A percentile compares a stretch with the other conserved stretches of the same genome.
phyloP scores from a whole-genome alignment of 129 eudicot species.

The Artemisia argyi region DNA sequence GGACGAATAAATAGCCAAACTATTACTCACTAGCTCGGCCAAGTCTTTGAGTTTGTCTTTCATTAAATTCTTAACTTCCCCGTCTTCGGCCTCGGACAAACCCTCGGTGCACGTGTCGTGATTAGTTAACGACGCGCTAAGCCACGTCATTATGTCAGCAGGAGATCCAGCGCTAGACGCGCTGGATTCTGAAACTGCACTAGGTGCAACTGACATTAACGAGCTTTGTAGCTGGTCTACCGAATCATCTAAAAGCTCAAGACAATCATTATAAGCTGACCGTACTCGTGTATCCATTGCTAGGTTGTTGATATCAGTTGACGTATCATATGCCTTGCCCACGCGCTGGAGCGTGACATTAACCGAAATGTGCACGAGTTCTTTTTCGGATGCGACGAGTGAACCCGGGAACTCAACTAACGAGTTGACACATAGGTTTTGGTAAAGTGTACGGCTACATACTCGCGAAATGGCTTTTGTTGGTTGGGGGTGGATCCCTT shows the following conservation, averaged over 20 bases:
- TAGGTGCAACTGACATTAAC: slow-evolving; percentile 43
- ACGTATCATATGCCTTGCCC: slow-evolving; percentile 48
- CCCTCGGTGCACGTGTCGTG: slow-evolving; percentile 92
- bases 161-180: slow-evolving; percentile 21
- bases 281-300: slow-evolving; percentile 56
- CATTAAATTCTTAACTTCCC: slow-evolving; percentile 54
- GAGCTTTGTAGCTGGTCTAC: slow-evolving; percentile 69
- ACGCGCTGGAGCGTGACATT: slow-evolving; percentile 64
- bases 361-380: slow-evolving; percentile 87
- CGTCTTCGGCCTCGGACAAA: slow-evolving; percentile 35
- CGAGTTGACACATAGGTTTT: slow-evolving; percentile 59
- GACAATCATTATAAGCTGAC: slow-evolving; percentile 79
- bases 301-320: slow-evolving; percentile 52
- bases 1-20: slow-evolving; percentile 61
- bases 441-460: slow-evolving; percentile 71
- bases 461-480: slow-evolving; percentile 63
- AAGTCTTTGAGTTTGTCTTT: slow-evolving; percentile 47
- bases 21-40: slow-evolving; percentile 71
- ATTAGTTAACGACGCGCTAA: slow-evolving; percentile 85
- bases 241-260: slow-evolving; percentile 78
- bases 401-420: slow-evolving; percentile 82
- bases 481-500: slow-evolving; percentile 33
- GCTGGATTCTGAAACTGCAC: neutral
- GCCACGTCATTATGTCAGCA: slow-evolving; percentile 90
- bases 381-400: slow-evolving; percentile 52